Evolutionary conservation across 2,329 filamentous ascomycete genomes (phyloP), one percentile per base, ranked within the genome.

Genomic region (Fusarium neocosmosporiellum): DNA sequence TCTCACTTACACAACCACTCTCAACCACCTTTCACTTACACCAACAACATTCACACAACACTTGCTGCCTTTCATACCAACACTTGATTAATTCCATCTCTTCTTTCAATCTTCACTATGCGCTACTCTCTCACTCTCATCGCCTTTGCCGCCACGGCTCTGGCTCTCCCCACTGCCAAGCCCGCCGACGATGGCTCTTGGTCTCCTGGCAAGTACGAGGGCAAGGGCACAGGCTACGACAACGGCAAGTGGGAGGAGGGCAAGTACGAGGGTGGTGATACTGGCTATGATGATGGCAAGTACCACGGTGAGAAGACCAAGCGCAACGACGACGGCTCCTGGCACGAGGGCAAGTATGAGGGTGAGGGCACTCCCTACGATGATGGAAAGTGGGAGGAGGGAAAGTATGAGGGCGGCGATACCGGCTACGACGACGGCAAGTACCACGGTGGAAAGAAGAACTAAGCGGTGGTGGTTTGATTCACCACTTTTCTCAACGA

Each of bases 131-230:
- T 59, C 66, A 72, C 73, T 43, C 11, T 75, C 13, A 53, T 75
- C 43, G 73, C 68, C 59, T 74, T 75, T 68, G 73, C 73, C 66
- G 68, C 61, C 20, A 75, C 68, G 59, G 73, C 73, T 67, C 58
- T 75, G 62, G 73, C 73, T 8, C 70, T 75, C 3, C 73, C 73
- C 36, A 70, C 73, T 18, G 59, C 67, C 7, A 75, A 70, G 63
- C 65, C 68, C 7, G 58, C 59, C 6, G 73, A 75, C 10, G 72
- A 75, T 29, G 73, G 73, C 20, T 60, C 59, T 8, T 71, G 69
- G 65, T 20, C 55, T n/a, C 53, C 53, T 29, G 61, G 61, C 20
- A 64, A 64, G 37, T 66, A 61, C 24, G 65, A 67, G 55, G 60
- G 65, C 24, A 55, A 43, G 13, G 59, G 33, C 22, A 66, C 64